Percentiles rank a stretch among this genome's conserved stretches.
phyloP scores from a whole-genome alignment of 2,329 filamentous ascomycete genomes.

The Acrocalymma vagum region DNA sequence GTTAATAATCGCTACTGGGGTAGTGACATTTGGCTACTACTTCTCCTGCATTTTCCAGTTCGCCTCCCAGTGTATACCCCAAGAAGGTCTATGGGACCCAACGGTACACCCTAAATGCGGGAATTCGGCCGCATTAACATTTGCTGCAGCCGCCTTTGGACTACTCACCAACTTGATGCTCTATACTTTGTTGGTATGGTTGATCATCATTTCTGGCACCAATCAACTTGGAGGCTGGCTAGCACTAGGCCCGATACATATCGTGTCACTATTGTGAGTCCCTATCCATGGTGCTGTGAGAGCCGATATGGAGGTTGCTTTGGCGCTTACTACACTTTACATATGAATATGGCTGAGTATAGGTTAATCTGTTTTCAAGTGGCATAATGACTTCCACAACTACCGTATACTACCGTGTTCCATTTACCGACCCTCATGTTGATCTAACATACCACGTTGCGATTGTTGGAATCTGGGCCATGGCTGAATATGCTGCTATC shows the following conservation, averaged over 20 bases:
- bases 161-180: constrained; percentile 2
- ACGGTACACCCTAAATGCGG: not conserved
- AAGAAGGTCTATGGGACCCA: not conserved
- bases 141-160: constrained; percentile 1
- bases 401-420: constrained; percentile 1
- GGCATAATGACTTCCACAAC: not conserved
- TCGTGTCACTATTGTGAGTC: constrained; percentile 2
- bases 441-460: constrained; percentile 4
- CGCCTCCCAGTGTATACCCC: constrained; percentile 1
- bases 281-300: too few species aligned
- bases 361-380: not conserved
- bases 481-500: constrained; percentile 2
- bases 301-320: too few species aligned
- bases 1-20: not conserved
- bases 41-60: constrained; percentile 1
- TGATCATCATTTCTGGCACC: not conserved
- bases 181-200: not conserved
- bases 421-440: not conserved
- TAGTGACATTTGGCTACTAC: not conserved
- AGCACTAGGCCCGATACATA: not conserved
- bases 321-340: too few species aligned
- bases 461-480: constrained; percentile 2
- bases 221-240: constrained; percentile 1
- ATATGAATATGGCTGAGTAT: too few species aligned
- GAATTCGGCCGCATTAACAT: not conserved